These are phyloP conservation scores for Aureobasidium lini DNA, from an alignment of 2,329 filamentous ascomycete species.

Conservation along the genomic window DNA sequence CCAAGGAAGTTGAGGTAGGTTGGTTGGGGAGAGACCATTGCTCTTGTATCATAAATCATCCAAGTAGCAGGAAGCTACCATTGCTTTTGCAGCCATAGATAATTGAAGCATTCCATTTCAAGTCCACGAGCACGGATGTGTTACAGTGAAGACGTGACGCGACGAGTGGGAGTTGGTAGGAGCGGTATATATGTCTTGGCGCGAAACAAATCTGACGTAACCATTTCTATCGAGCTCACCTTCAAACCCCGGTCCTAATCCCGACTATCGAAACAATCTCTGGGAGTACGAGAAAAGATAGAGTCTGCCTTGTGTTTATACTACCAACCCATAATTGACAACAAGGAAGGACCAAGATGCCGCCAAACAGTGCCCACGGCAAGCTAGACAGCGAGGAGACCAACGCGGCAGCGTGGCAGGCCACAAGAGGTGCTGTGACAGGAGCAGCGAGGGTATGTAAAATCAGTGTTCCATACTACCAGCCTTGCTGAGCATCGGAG, in stretches of 20 bases:
- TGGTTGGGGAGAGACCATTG: too few species aligned
- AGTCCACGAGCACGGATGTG: too few species aligned
- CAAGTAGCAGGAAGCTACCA: neutral
- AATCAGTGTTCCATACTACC: too few species aligned
- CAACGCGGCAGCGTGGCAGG: conserved; percentile 63
- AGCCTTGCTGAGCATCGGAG: too few species aligned
- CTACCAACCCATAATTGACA: neutral
- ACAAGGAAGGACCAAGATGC: neutral
- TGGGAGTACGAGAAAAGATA: neutral
- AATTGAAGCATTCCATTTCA: neutral
- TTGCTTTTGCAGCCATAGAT: neutral
- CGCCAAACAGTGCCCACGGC: conserved; percentile 36
- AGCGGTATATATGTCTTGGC: neutral
- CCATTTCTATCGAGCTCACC: neutral
- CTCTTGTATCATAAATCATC: neutral
- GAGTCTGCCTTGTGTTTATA: neutral
- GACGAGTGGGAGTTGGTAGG: too few species aligned
- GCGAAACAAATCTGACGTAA: neutral
- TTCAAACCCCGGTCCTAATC: conserved; percentile 9
- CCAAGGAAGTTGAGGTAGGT: too few species aligned
- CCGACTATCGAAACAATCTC: conserved; percentile 1
- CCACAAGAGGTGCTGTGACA: conserved; percentile 55
- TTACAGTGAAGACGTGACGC: too few species aligned
- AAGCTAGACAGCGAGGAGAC: conserved; percentile 59
- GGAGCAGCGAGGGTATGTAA: conserved; percentile 56